Conservation (phyloP, 768 basidiomycete genomes). For the Lactarius hengduanensis region DNA sequence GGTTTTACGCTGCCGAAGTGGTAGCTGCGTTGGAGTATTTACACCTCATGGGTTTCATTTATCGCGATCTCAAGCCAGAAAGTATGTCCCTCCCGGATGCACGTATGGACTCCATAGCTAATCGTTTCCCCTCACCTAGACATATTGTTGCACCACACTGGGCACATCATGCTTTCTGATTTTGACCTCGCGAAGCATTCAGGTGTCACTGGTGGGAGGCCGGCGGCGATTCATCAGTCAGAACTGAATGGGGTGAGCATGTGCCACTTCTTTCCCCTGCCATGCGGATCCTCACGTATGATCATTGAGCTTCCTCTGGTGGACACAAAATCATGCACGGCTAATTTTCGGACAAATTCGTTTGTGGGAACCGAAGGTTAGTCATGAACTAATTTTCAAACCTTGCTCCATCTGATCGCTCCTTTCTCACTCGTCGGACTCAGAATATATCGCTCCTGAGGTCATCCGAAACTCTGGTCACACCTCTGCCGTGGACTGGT, state of each 20-base stretch:
- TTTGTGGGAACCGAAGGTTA: conserved; percentile 99
- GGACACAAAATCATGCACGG: conserved; percentile 96
- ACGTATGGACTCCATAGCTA: conserved; percentile 20
- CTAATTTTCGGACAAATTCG: conserved; percentile 96
- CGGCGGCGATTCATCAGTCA: conserved; percentile 81
- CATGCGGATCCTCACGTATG: conserved; percentile 20
- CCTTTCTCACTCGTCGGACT: conserved; percentile 28
- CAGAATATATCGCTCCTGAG: conserved; percentile 99
- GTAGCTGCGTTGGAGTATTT: conserved; percentile 97
- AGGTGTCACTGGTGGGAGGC: conserved; percentile 78
- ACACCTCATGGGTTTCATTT: conserved; percentile 99
- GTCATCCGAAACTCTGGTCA: conserved; percentile 96
- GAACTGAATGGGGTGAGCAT: conserved; percentile 83
- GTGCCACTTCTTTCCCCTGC: neutral
- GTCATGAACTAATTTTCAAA: conserved; percentile 8
- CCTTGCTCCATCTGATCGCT: conserved; percentile 19
- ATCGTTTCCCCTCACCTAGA: conserved; percentile 50
- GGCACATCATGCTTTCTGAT: conserved; percentile 99
- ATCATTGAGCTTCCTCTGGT: conserved; percentile 75
- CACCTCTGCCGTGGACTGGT: conserved; percentile 99
- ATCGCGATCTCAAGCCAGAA: conserved; percentile 98
- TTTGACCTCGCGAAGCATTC: conserved; percentile 99
- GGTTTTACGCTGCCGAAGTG: conserved; percentile 99
- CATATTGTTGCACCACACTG: conserved; percentile 94
- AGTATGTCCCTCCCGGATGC: conserved; percentile 58